phyloP scores from a whole-genome alignment of 768 basidiomycete genomes.

The Xanthoconium stramineum region DNA sequence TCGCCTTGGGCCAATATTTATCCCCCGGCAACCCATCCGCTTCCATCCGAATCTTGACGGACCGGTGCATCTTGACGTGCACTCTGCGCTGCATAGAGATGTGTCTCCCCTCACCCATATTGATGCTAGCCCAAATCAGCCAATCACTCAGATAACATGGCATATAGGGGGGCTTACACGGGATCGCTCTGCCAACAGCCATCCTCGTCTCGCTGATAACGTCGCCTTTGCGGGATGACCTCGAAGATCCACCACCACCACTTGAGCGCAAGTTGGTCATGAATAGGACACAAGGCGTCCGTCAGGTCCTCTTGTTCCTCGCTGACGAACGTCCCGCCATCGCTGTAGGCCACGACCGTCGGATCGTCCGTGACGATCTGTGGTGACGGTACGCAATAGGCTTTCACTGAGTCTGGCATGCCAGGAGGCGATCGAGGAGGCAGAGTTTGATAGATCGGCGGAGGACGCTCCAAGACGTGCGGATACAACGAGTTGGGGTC shows the following conservation, averaged over 20 bases:
- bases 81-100: constrained; percentile 38
- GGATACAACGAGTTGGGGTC: constrained; percentile 48
- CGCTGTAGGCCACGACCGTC: constrained; percentile 16
- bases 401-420: constrained; percentile 11
- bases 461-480: constrained; percentile 40
- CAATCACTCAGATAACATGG: neutral
- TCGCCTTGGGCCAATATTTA: constrained; percentile 41
- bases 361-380: constrained; percentile 10
- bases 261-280: constrained; percentile 51
- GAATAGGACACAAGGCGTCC: constrained; percentile 50
- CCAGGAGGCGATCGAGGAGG: constrained; percentile 10
- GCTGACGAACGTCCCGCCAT: constrained; percentile 25
- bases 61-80: constrained; percentile 42
- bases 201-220: constrained; percentile 26
- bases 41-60: constrained; percentile 51
- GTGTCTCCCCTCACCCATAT: constrained; percentile 40
- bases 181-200: constrained; percentile 8
- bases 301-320: constrained; percentile 64
- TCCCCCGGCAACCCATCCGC: constrained; percentile 33
- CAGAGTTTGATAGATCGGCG: constrained; percentile 30
- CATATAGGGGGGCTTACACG: constrained; percentile 14
- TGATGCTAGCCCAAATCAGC: constrained; percentile 23
- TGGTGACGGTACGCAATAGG: constrained; percentile 13
- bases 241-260: constrained; percentile 68
- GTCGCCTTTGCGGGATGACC: constrained; percentile 38